These are phyloP conservation scores for Monosporascus cannonballus DNA, from an alignment of 2,329 filamentous ascomycete genomes.

Conservation along the genomic window DNA sequence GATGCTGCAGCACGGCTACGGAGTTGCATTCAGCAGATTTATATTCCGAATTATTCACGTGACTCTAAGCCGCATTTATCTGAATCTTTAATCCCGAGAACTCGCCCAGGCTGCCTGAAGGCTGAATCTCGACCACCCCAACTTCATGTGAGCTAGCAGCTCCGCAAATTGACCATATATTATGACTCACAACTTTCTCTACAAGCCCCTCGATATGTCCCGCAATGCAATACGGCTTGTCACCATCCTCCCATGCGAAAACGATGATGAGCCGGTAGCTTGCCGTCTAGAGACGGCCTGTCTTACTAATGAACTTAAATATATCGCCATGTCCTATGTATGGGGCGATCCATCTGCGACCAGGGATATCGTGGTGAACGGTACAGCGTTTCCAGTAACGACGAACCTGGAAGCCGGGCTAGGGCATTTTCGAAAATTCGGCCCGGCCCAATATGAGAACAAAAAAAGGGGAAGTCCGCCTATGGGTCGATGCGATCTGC, in stretches of 20 bases:
- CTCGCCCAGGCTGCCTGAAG: too few relatives aligned
- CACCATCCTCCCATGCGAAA: background rate
- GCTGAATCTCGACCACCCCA: too few relatives aligned
- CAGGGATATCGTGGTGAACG: background rate
- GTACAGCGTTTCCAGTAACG: background rate
- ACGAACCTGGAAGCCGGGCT: background rate
- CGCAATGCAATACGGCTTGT: background rate
- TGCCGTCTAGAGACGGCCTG: background rate
- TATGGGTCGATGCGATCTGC: background rate
- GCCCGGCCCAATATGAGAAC: background rate
- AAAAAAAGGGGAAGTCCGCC: background rate
- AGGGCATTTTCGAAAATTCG: background rate
- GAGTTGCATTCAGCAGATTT: too few relatives aligned
- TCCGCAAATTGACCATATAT: too few relatives aligned
- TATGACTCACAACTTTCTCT: background rate
- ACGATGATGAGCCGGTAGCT: background rate
- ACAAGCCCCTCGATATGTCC: background rate
- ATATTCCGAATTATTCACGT: too few relatives aligned
- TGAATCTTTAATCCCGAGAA: too few relatives aligned
- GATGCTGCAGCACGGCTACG: too few relatives aligned
- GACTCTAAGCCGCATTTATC: too few relatives aligned
- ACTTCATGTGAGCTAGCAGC: too few relatives aligned
- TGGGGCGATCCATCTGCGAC: background rate
- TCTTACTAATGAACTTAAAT: background rate
- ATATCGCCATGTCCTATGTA: constrained; percentile 1